Percentiles rank a stretch among this genome's conserved stretches.
These are phyloP conservation scores for Trichodelitschia bisporula DNA, from an alignment of 495 filamentous ascomycete genomes.

Conservation along the genomic window DNA sequence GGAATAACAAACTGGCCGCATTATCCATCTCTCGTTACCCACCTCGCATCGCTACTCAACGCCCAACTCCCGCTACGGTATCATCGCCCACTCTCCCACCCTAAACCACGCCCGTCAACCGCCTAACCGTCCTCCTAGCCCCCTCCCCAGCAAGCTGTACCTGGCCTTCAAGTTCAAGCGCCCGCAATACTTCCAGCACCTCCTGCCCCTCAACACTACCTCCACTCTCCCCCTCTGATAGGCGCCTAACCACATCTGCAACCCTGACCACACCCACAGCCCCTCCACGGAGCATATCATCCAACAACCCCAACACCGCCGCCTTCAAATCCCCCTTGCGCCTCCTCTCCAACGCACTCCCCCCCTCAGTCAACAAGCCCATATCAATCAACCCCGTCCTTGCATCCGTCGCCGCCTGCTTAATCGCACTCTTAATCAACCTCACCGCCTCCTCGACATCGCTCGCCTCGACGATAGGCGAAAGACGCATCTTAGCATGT, in stretches of 20 bases:
- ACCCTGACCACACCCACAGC: slow-evolving; percentile 43
- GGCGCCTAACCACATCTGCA: slow-evolving; percentile 42
- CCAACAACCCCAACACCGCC: slow-evolving; percentile 44
- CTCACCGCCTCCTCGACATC: slow-evolving; percentile 85
- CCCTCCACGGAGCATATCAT: slow-evolving; percentile 41
- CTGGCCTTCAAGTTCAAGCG: slow-evolving; percentile 62
- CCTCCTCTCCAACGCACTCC: slow-evolving; percentile 57
- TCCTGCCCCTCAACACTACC: slow-evolving; percentile 25
- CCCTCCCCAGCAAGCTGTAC: slow-evolving; percentile 72
- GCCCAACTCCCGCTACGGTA: no score
- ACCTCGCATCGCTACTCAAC: no score
- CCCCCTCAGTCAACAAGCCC: slow-evolving; percentile 80
- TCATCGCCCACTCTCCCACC: no score
- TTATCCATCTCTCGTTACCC: no score
- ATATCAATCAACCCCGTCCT: slow-evolving; percentile 90
- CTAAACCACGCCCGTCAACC: slow-evolving; percentile 34
- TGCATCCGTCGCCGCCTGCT: slow-evolving; percentile 82
- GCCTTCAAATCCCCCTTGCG: slow-evolving; percentile 66
- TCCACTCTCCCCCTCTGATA: slow-evolving; percentile 49
- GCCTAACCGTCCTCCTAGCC: slow-evolving; percentile 53
- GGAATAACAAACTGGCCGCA: no score
- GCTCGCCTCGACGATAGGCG: slow-evolving; percentile 41
- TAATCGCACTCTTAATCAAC: slow-evolving; percentile 81
- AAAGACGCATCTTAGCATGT: slow-evolving; percentile 90
- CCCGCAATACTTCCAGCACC: slow-evolving; percentile 55